Conservation (phyloP, 1,284 basidiomycete genomes). For the Trichosporon sp. region DNA sequence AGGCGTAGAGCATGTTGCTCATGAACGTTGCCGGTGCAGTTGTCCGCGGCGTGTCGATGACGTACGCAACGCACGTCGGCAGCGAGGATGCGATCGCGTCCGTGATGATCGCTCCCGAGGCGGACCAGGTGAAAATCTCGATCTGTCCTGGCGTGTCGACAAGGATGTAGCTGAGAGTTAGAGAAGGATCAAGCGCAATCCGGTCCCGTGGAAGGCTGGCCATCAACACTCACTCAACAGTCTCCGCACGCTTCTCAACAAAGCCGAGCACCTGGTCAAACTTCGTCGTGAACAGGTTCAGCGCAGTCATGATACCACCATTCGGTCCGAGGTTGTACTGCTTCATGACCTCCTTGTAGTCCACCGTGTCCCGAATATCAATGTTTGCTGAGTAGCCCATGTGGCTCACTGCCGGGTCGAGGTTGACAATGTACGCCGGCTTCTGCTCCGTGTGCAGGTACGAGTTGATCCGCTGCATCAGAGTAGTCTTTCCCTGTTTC, state of each 20-base stretch:
- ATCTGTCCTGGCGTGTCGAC: constrained; percentile 98
- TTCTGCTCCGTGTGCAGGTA: constrained; percentile 62
- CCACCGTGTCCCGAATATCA: constrained; percentile 95
- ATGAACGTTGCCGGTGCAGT: constrained; percentile 97
- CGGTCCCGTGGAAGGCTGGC: too few species aligned
- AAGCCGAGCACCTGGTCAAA: constrained; percentile 94
- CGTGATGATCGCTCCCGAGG: constrained; percentile 96
- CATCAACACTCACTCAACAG: constrained; percentile 73
- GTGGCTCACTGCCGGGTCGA: constrained; percentile 90
- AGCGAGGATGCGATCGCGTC: constrained; percentile 92
- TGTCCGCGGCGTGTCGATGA: constrained; percentile 95
- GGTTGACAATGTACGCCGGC: constrained; percentile 93
- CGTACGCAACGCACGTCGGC: constrained; percentile 91
- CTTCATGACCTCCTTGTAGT: constrained; percentile 99
- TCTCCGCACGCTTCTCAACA: constrained; percentile 83
- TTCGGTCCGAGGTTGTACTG: constrained; percentile 99
- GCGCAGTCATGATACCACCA: constrained; percentile 91
- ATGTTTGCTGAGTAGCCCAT: constrained; percentile 94
- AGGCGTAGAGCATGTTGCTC: constrained; percentile 99
- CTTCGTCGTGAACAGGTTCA: constrained; percentile 98
- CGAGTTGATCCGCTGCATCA: constrained; percentile 88
- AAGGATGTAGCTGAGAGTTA: constrained; percentile 68
- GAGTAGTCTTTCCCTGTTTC: constrained; percentile 87
- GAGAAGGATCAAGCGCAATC: not conserved
- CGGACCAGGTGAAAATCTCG: constrained; percentile 99